Base-by-base conservation (phyloP, 2,329 filamentous ascomycete genomes). In the Plenodomus tracheiphilus region DNA sequence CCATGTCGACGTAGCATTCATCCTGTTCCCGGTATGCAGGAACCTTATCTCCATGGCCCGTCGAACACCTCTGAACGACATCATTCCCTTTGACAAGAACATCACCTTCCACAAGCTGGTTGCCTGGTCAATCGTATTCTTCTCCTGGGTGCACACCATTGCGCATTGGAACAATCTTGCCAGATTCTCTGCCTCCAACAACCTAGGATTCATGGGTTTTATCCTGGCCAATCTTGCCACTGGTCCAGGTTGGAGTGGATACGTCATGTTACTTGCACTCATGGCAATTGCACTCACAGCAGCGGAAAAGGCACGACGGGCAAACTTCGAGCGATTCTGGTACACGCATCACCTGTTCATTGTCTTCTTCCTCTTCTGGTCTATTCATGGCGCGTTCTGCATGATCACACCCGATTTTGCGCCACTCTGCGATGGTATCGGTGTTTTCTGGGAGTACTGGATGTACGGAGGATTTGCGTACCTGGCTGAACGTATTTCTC, bases 401-500 rank as follows among this genome's bases (percentile, higher is more conserved):
- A 93, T 94, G 89, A 93, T 93, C 65, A 89, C 90, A 73, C 85
- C 89, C 43, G 89, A 94, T 69, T 83, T 88, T 54, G 86, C 87
- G 5, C 89, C 89, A 1, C 92, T 88, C 71, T 92, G 89, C 74
- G 79, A 83, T 47, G 85, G 86, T 49, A 78, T 89, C 51, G 89
- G 89, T 63, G 88, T 92, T 45, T 94, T 95, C 71, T 94, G 88
- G 87, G 86, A 92, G 75, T 94, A 89, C 77, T 94, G 89, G 89
- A 86, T 90, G 81, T 90, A 89, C 67, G 87, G 89, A 42, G 90
- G 88, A 53, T 88, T 89, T 68, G 78, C 86, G 50, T 95, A 94
- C 69, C 80, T 95, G 30, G 81, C 83, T n/a, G 90, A 95, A 75
- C 81, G 89, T 53, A 79, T 92, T 48, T 85, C 88, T 17, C 85